Conservation (phyloP, 495 filamentous ascomycete genomes). For the Neurospora sp. region DNA sequence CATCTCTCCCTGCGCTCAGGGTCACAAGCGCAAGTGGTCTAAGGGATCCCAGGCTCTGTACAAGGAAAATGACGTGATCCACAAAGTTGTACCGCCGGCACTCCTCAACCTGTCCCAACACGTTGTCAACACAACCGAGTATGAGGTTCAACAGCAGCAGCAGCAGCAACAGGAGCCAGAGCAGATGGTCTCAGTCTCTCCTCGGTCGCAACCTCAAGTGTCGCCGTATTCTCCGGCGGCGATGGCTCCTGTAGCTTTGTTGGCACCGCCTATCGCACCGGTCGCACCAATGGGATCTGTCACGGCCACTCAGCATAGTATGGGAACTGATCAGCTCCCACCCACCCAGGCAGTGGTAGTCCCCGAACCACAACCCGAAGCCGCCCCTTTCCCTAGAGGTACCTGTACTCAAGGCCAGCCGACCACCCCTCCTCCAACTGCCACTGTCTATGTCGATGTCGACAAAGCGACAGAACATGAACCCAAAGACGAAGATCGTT, state of each 20-base stretch:
- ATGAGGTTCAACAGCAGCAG: not conserved
- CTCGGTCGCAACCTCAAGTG: not conserved
- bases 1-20: not conserved
- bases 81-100: not conserved
- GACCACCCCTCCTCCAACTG: not conserved
- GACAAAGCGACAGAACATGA: not conserved
- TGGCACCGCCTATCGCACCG: not conserved
- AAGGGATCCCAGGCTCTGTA: not conserved
- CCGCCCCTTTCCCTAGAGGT: not conserved
- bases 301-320: fast-evolving
- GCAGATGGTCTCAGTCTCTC: not conserved
- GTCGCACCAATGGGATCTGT: not conserved
- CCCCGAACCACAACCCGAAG: not conserved
- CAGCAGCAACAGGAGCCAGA: not conserved
- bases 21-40: not conserved
- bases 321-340: not conserved
- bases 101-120: not conserved
- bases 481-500: not conserved
- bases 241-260: not conserved
- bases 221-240: not conserved
- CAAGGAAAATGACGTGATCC: not conserved
- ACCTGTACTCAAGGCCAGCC: not conserved
- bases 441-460: not conserved
- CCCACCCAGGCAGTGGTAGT: not conserved
- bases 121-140: not conserved